Evolutionary conservation across 2,329 filamentous ascomycete genomes (phyloP).

Genomic region (Ophiocordyceps polyrhachis-furcata): DNA sequence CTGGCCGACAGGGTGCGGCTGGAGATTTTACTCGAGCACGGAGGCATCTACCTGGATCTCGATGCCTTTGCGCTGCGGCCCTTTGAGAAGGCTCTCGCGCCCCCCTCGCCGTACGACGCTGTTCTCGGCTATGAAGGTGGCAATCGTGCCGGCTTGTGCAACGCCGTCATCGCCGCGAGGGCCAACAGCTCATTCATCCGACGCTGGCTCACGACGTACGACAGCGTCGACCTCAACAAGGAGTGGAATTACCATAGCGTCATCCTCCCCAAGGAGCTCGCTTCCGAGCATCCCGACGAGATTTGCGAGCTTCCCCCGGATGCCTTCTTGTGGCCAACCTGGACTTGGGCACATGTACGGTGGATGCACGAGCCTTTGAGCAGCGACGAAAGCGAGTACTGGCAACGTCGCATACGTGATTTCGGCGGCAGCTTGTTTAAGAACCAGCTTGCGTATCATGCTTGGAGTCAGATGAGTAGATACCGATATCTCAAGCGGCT

Average conservation of each 20-base stretch:
- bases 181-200: constrained; percentile 4
- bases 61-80: constrained; percentile 4
- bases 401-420: constrained; percentile 2
- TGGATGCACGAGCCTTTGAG: constrained; percentile 5
- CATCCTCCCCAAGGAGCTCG: constrained; percentile 2
- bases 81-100: constrained; percentile 1
- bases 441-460: constrained; percentile 5
- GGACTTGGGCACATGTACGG: constrained; percentile 4
- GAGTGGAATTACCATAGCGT: constrained; percentile 3
- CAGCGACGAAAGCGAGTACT: constrained; percentile 1
- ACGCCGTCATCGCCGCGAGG: constrained; percentile 4
- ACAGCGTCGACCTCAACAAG: not conserved
- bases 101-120: constrained; percentile 1
- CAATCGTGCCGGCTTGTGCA: constrained; percentile 3
- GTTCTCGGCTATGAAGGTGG: constrained; percentile 5
- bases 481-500: constrained; percentile 1
- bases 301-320: constrained; percentile 4
- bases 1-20: constrained; percentile 3
- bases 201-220: constrained; percentile 3
- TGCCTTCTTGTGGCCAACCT: constrained; percentile 6
- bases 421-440: constrained; percentile 4
- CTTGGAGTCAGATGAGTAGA: constrained; percentile 4
- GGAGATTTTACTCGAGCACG: constrained; percentile 3
- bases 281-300: not conserved
- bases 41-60: constrained; percentile 4